Evolutionary conservation across 2,329 filamentous ascomycete genomes (phyloP).

Genomic region (Alternaria triticina): DNA sequence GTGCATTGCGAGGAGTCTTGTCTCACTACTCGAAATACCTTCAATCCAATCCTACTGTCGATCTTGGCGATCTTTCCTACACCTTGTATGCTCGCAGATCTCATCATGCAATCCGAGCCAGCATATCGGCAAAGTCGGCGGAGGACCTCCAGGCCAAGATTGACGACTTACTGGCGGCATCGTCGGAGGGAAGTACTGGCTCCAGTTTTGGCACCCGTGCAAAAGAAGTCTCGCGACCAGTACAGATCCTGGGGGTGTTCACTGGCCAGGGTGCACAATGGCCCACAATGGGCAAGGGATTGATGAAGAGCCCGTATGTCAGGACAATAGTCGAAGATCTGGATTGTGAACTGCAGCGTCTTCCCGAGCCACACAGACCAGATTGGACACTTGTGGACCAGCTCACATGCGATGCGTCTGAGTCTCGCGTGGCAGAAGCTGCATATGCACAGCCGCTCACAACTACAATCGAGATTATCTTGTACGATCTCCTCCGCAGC

Average conservation of each 20-base stretch:
- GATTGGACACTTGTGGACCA: not conserved
- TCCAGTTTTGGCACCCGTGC: not conserved
- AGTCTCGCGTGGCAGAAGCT: constrained; percentile 6
- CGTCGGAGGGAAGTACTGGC: constrained; percentile 15
- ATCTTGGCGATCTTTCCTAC: not conserved
- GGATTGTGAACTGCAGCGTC: not conserved
- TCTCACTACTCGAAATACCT: not conserved
- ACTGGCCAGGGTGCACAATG: constrained; percentile 6
- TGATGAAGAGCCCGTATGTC: not conserved
- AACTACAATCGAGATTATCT: constrained; percentile 27
- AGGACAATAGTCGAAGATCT: not conserved
- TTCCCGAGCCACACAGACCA: not conserved
- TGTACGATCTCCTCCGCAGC: constrained; percentile 13
- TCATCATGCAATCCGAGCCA: not conserved
- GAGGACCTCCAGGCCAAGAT: not conserved
- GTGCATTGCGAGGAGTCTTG: not conserved
- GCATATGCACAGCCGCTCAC: constrained; percentile 28
- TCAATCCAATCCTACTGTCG: not conserved
- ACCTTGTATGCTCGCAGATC: not conserved
- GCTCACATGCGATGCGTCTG: not conserved
- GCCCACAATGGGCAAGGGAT: not conserved
- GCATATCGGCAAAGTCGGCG: not conserved
- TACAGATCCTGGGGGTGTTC: constrained; percentile 7
- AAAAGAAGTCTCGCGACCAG: not conserved
- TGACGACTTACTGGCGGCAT: not conserved